Base-by-base conservation (phyloP, 495 filamentous ascomycete species). In the Neurospora sp. region DNA sequence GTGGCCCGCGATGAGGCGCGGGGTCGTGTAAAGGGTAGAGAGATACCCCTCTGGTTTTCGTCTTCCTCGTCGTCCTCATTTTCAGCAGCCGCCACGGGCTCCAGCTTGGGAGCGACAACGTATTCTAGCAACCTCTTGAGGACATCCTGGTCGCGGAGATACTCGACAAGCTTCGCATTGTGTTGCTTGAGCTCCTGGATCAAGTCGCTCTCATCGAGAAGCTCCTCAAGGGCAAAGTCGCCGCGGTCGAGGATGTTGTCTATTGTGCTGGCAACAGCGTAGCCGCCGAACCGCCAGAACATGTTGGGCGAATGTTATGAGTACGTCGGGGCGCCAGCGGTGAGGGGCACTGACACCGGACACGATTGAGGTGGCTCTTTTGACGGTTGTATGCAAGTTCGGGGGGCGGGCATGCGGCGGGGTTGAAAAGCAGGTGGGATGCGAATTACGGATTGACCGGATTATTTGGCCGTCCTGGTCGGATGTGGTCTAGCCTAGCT, bases 261-360 rank as follows among this genome's bases (percentile, higher is more conserved):
- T 81, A 99, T 91, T 76, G 94, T 92, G 77, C 95, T 97, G 84
- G 97, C 91, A 86, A 92, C 97, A 82, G 95, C 93, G 88, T 98
- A 98, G 81, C 94, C 94, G 85, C 96, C 94, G 85, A 98, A 98
- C 82, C 94, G 90, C 94, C 94, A 98, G 82, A 98, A 98, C 94
- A 98, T 98, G 83, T 82, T 93, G 91, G 80, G 75, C 76, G 71
- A 74, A 42, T 69, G 46, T 48, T 69, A 53, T 44, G 68, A 71
- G 73, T 85, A 84, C 78, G 81, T 84, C 72, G 82, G 79, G 74
- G 83, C 80, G 71, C 82, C 82, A 71, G 74, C 41, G 40, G 70
- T 35, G 53, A 40, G 18, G 41, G 61, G 69, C 61, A 69, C 69
- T 72, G 76, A 53, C 70, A 68, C 48, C 40, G 71, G 70, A 48